A percentile compares a stretch with the other conserved stretches of the same genome.
Evolutionary conservation across 257 asterid genomes (phyloP).

Genomic region (Datura wrightii): DNA sequence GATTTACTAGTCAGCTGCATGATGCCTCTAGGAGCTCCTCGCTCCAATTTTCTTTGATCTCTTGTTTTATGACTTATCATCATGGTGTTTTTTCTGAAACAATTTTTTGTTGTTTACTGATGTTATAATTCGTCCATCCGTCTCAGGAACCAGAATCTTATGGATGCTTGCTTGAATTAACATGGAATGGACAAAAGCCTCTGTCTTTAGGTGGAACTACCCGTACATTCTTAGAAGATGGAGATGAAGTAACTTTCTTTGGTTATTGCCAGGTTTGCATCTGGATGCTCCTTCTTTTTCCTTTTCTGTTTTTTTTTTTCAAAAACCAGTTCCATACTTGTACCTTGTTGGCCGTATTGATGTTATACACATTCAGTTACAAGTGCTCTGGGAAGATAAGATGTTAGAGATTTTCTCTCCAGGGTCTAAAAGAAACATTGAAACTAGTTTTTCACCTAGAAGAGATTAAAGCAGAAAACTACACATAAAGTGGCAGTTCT

Average conservation of each 20-base stretch:
- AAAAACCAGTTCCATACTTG: background rate
- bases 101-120: background rate
- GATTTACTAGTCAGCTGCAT: constrained; percentile 37
- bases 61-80: background rate
- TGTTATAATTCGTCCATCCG: background rate
- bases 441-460: background rate
- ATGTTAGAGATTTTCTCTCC: background rate
- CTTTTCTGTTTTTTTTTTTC: background rate
- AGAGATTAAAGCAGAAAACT: background rate
- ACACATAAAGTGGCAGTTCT: background rate
- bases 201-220: constrained; percentile 63
- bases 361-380: background rate
- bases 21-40: constrained; percentile 21
- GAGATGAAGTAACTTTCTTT: constrained; percentile 85
- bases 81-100: constrained; percentile 20
- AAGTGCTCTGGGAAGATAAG: background rate
- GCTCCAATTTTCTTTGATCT: constrained; percentile 10
- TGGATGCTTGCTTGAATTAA: constrained; percentile 92
- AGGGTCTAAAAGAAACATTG: background rate
- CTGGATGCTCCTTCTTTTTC: background rate
- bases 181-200: constrained; percentile 88
- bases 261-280: constrained; percentile 85
- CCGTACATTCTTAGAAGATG: constrained; percentile 87
- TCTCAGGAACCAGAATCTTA: constrained; percentile 82
- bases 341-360: background rate